Base-by-base conservation (phyloP, 495 filamentous ascomycete genomes). In the Penicillium psychrofluorescens region DNA sequence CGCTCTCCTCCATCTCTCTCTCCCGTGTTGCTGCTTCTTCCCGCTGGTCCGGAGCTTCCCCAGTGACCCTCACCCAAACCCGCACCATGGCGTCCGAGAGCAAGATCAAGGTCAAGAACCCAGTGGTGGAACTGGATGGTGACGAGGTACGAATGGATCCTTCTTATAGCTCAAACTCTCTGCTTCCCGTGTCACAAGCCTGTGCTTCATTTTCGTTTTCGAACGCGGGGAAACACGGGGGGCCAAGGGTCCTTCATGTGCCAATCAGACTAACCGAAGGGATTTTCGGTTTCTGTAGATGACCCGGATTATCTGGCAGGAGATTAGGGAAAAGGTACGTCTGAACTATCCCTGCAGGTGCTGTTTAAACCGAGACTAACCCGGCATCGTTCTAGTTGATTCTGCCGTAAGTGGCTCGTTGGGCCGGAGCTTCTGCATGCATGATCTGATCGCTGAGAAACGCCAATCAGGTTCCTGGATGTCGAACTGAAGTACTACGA, bases 401-500 rank as follows among this genome's bases (percentile, higher is more conserved):
- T 65, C 74, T 80, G 70, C 90, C 90, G 77, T 81, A 70, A 72
- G 75, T 68, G 44, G 36, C 44, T 15, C 41, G 13, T 46, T 40
- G 35, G 15, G 29, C 12, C 10, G 11, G 35, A 37, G 53, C 45
- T 8, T 35, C 33, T 22, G 22, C 22, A 13, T 32, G 36, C 49
- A 33, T 36, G 27, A 8, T 38, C 8, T 36, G 27, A 8, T 38
- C 8, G 35, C 57, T 60, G 41, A 63, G 39, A 45, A 12, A 28
- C 7, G 14, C 36, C 7, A 32, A 39, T 42, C 46, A 81, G 77
- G 35, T 97, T 90, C 73, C 85, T 98, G 34, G 87, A 94, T 58
- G 78, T 98, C 66, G 91, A 98, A 66, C 81, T 98, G 48, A 98
- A 98, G 77, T 98, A 98, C 81, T 97, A 96, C 72, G 92, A 98